Evolutionary conservation across 2,329 filamentous ascomycete genomes (phyloP), one percentile per base, ranked within the genome.

Genomic region (Fusarium sp.): DNA sequence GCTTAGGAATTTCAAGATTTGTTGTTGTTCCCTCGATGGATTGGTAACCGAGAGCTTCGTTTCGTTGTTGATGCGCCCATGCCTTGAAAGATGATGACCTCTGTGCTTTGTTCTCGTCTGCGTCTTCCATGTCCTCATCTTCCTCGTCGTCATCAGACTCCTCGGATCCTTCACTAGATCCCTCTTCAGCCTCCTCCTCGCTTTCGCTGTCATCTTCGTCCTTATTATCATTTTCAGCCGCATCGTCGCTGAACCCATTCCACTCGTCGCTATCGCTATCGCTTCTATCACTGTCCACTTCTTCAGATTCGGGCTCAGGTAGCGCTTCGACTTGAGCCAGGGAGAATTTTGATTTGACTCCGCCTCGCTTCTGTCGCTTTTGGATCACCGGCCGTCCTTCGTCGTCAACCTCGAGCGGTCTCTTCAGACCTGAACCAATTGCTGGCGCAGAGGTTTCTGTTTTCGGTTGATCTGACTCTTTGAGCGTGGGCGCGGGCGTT

Each of bases 1-100:
- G 85, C 59, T 85, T 88, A 2, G 89, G 89, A 72, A 89, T 88
- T 11, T 85, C 82, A 36, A 86, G 79, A 17, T 82, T 77, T 12
- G 82, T 81, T 33, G 84, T 80, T n/a, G 77, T 81, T 38, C 81
- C 80, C 17, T 85, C 82, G 41, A 82, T 81, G 5, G 88, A 84
- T 63, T 86, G 74, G 73, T 88, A 91, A 0, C 94, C 95, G 36
- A 97, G 85, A 8, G 93, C 92, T 75, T 95, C 89, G 76, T 98
- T 97, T 63, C 95, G 89, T 81, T 96, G 92, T 75, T 93, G 90
- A 35, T 91, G 90, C 25, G 96, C 96, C 96, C 96, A 99, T 5
- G 92, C 88, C 81, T 98, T 98, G 86, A 99, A 99, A 1, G 94
- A 94, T 4, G 88, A 90, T 11, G 82, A 80, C 80, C 67, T 82